These are phyloP conservation scores for Geotrichum carabidarum DNA, from an alignment of 1,139 yeast species.

Conservation along the genomic window DNA sequence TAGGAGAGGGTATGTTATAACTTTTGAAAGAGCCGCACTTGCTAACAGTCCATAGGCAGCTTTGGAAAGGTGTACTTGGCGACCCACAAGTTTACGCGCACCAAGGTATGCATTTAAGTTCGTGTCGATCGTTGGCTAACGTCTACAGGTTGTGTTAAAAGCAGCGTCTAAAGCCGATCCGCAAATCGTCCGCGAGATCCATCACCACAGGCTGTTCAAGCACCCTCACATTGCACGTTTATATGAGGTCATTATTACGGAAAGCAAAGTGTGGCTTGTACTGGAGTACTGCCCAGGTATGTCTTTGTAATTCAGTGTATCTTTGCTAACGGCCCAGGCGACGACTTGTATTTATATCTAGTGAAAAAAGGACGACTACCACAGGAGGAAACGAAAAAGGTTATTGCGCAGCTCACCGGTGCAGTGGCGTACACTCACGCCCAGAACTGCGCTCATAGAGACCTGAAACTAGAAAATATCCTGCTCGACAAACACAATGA, in stretches of 20 bases:
- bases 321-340: constrained; percentile 53
- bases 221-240: constrained; percentile 81
- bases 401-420: constrained; percentile 74
- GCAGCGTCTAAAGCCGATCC: constrained; percentile 81
- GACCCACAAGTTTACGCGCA: constrained; percentile 62
- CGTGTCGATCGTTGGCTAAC: not conserved
- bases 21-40: not conserved
- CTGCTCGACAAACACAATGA: constrained; percentile 63
- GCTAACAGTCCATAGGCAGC: constrained; percentile 42
- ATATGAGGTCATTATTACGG: constrained; percentile 82
- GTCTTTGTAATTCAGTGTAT: not conserved
- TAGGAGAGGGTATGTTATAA: constrained; percentile 58
- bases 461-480: constrained; percentile 80
- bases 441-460: constrained; percentile 81
- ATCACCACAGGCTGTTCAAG: constrained; percentile 76
- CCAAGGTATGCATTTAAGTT: constrained; percentile 46
- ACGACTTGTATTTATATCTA: constrained; percentile 74
- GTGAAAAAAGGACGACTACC: constrained; percentile 47
- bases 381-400: constrained; percentile 48
- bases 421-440: constrained; percentile 84
- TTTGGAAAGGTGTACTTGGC: constrained; percentile 92
- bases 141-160: constrained; percentile 57
- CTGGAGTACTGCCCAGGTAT: constrained; percentile 71
- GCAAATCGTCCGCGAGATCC: constrained; percentile 86
- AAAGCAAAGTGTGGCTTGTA: constrained; percentile 76